These are phyloP conservation scores for Amanita fuliginea DNA, from an alignment of 768 basidiomycete species.

Conservation along the genomic window DNA sequence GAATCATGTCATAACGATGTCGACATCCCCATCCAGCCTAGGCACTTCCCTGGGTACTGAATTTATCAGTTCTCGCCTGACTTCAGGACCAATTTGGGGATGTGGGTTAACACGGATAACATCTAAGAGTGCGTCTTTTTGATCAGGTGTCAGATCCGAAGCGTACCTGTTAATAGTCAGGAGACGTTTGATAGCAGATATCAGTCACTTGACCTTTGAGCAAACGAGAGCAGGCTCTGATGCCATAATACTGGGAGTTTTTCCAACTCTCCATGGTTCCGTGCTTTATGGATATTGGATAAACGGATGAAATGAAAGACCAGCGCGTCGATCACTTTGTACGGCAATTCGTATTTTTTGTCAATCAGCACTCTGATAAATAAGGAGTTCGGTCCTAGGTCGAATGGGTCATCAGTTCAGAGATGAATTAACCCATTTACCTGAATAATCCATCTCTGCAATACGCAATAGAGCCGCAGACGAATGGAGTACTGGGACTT, in stretches of 20 bases:
- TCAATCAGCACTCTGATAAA: conserved; percentile 96
- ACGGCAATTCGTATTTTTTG: conserved; percentile 96
- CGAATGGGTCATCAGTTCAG: background rate
- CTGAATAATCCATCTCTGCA: conserved; percentile 94
- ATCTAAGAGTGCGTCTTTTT: conserved; percentile 94
- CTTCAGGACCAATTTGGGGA: conserved; percentile 79
- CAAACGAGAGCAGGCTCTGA: conserved; percentile 90
- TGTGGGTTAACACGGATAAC: conserved; percentile 83
- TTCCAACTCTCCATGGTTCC: conserved; percentile 55
- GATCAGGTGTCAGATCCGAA: conserved; percentile 89
- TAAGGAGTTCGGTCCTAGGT: conserved; percentile 77
- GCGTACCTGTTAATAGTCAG: conserved; percentile 56
- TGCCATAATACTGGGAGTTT: conserved; percentile 98
- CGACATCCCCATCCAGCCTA: conserved; percentile 49
- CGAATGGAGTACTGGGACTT: conserved; percentile 93
- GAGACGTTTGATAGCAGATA: background rate
- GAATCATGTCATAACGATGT: conserved; percentile 49
- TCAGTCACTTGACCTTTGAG: conserved; percentile 56
- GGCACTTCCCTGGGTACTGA: conserved; percentile 82
- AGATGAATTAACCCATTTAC: conserved; percentile 21
- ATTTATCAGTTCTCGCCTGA: conserved; percentile 82
- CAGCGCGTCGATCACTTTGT: conserved; percentile 94
- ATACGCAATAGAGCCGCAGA: conserved; percentile 90
- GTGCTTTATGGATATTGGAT: conserved; percentile 80
- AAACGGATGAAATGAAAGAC: conserved; percentile 98